Conservation (phyloP, 2,329 filamentous ascomycete species). For the Aureobasidium sp. region DNA sequence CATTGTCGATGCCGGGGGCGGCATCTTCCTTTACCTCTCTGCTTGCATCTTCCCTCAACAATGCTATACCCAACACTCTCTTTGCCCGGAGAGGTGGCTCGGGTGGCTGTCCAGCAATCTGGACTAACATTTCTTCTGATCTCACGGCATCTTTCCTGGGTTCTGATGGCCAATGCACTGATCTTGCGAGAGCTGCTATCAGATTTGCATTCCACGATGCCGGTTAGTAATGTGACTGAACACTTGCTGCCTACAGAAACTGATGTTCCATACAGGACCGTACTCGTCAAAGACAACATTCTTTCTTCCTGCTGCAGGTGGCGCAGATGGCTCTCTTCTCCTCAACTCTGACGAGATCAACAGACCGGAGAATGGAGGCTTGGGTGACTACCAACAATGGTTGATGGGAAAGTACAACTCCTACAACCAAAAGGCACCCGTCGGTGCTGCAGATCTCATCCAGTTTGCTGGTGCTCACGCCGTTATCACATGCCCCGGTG, state of each 20-base stretch:
- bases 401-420: constrained; percentile 34
- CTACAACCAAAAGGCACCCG: constrained; percentile 17
- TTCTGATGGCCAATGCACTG: constrained; percentile 26
- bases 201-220: constrained; percentile 30
- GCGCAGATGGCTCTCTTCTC: constrained; percentile 37
- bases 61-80: constrained; percentile 7
- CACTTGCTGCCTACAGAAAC: background rate
- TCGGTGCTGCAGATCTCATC: constrained; percentile 50
- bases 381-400: constrained; percentile 36
- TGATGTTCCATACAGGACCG: constrained; percentile 10
- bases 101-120: constrained; percentile 25
- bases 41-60: constrained; percentile 10
- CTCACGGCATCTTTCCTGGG: constrained; percentile 25
- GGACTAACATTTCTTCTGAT: constrained; percentile 26
- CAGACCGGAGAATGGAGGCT: constrained; percentile 38
- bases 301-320: constrained; percentile 28
- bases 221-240: background rate
- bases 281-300: constrained; percentile 20
- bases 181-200: constrained; percentile 28
- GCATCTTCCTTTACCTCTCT: background rate
- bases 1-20: background rate
- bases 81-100: background rate
- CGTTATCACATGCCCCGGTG: constrained; percentile 45
- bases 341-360: constrained; percentile 32
- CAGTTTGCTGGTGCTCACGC: constrained; percentile 44